Conservation (phyloP, 2,329 filamentous ascomycete genomes). For the Neoascochyta sp. region DNA sequence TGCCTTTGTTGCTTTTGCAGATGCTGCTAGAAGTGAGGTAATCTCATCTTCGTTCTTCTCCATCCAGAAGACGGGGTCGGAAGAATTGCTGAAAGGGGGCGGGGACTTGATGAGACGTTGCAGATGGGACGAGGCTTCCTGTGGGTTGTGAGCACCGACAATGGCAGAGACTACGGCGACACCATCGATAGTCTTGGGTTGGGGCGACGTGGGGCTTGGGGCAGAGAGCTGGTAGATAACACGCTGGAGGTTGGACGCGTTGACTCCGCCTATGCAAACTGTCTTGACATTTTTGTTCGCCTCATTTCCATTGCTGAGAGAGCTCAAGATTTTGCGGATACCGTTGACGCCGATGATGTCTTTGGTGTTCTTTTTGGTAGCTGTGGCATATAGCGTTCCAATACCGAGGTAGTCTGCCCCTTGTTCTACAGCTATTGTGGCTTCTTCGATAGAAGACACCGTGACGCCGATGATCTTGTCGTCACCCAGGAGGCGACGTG, state of each 20-base stretch:
- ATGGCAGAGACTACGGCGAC: slow-evolving; percentile 89
- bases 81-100: slow-evolving; percentile 19
- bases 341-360: slow-evolving; percentile 72
- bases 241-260: slow-evolving; percentile 67
- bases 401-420: slow-evolving; percentile 92
- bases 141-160: slow-evolving; percentile 67
- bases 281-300: slow-evolving; percentile 41
- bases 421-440: slow-evolving; percentile 63
- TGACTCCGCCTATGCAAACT: slow-evolving; percentile 88
- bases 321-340: slow-evolving; percentile 61
- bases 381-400: slow-evolving; percentile 81
- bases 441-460: slow-evolving; percentile 71
- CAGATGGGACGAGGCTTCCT: slow-evolving; percentile 59
- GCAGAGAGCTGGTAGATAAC: slow-evolving; percentile 68
- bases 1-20: slow-evolving; percentile 51
- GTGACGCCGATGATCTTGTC: slow-evolving; percentile 85
- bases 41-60: slow-evolving; percentile 15
- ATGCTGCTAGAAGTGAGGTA: slow-evolving; percentile 11
- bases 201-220: slow-evolving; percentile 12
- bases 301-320: slow-evolving; percentile 49
- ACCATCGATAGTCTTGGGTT: slow-evolving; percentile 65
- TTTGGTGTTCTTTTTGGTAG: slow-evolving; percentile 81
- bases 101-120: slow-evolving; percentile 49
- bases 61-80: slow-evolving; percentile 15
- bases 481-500: slow-evolving; percentile 68